Evolutionary conservation across 192 early-diverging fungal species (phyloP).

Genomic region (Entomortierella chlamydospora): DNA sequence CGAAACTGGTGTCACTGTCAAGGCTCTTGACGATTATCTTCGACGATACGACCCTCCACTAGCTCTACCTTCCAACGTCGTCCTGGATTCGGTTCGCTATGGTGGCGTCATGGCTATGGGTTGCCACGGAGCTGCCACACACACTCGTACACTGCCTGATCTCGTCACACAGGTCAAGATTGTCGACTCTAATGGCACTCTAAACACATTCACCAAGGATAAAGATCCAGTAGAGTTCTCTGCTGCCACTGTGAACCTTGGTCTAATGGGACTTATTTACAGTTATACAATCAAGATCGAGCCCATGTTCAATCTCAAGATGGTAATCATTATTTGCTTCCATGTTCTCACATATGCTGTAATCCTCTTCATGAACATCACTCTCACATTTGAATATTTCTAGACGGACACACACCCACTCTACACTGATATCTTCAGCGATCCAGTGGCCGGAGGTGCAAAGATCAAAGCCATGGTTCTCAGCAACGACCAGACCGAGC

Average conservation of each 20-base stretch:
- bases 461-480: slow-evolving; percentile 37
- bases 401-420: slow-evolving; percentile 36
- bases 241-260: slow-evolving; percentile 46
- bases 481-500: slow-evolving; percentile 33
- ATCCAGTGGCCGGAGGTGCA: slow-evolving; percentile 2
- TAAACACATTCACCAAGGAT: slow-evolving; percentile 35
- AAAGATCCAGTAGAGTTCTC: slow-evolving; percentile 38
- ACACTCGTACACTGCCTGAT: slow-evolving; percentile 34
- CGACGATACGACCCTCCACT: slow-evolving; percentile 47
- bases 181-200: slow-evolving; percentile 23
- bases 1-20: slow-evolving; percentile 37
- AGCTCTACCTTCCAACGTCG: slow-evolving; percentile 31
- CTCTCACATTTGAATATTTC: too few species aligned
- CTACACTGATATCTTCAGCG: slow-evolving; percentile 8
- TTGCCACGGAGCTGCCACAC: slow-evolving; percentile 48
- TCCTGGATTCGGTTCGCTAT: slow-evolving; percentile 23
- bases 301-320: slow-evolving; percentile 55
- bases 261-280: slow-evolving; percentile 54
- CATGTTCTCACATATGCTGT: neutral
- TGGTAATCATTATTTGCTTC: slow-evolving; percentile 16
- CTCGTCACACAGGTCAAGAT: slow-evolving; percentile 49
- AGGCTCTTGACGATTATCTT: slow-evolving; percentile 25
- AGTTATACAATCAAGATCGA: slow-evolving; percentile 40
- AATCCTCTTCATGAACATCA: neutral
- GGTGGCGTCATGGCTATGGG: slow-evolving; percentile 27